Base-by-base conservation (phyloP, 1,284 basidiomycete genomes). In the Albatrellus sp. region DNA sequence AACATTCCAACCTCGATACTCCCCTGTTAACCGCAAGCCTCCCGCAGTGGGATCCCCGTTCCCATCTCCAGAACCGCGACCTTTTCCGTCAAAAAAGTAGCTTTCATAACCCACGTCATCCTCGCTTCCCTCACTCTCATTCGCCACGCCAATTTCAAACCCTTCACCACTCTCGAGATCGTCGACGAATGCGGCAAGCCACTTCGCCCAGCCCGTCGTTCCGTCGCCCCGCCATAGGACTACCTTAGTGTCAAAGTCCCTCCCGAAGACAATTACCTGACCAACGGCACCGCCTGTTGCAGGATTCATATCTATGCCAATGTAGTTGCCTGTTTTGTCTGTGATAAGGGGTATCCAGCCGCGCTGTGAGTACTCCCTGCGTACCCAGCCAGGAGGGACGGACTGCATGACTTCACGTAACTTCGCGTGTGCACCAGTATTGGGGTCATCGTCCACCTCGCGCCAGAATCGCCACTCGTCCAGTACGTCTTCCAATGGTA, bases 181-280 rank as follows among this genome's bases (percentile, higher is more conserved):
- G 38, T 98, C 94, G 2, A 81, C 91, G 57, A 98, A 94, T 40
- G 70, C 72, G n/a, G 90, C 80, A 33, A 98, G 65, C 87, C 92
- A 98, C 56, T 82, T 82, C 31, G 88, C 94, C 94, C 96, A 98
- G 4, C 94, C 94, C 10, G 77, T 81, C 32, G 77, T 71, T 13
- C 93, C 92, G 50, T 98, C 92, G 5, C 91, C 92, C 46, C 75
- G 72, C 79, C 85, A 93, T 42, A 98, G 70, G 30, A 98, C 94
- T 35, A 97, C 89, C 62, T 98, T 98, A 19, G 91, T 89, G 62
- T 98, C 94, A 63, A 98, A 97, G 60, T 98, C 94, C 43, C 94
- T 77, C 11, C 94, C 94, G 62, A 98, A 98, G 40, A 98, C 81
- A 50, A 98, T 98, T 42, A 97, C 92, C 61, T 98, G 94, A 3